Base-by-base conservation (phyloP, 345 rosid species). In the Reutealis trisperma region DNA sequence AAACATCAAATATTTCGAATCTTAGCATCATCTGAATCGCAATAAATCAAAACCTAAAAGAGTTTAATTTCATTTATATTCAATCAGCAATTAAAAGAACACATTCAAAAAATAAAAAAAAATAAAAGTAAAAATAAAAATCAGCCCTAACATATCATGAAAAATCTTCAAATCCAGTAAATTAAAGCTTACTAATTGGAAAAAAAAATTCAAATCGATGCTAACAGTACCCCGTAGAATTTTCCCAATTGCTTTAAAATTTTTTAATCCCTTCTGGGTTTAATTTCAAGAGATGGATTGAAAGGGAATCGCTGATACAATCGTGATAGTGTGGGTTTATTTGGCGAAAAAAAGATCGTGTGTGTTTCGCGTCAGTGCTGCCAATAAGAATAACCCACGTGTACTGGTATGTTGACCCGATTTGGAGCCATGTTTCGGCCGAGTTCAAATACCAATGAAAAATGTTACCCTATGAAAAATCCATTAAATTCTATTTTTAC, bases 301-400 rank as follows among this genome's bases (percentile, higher is more conserved):
- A 11, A 41, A 3, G 19, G 10, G 25, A 11, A 13, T 3, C 12
- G 1, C 9, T 14, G 41, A 49, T 51, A 19, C 5, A 45, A 10
- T 19, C 73, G 22, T 22, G 3, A 10, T 9, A 0, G 6, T 12
- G 60, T 8, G 41, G 1, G 5, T 13, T n/a, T 25, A 47, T 18
- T n/a, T n/a, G n/a, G n/a, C n/a, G n/a, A n/a, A n/a, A n/a, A n/a
- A n/a, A n/a, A n/a, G n/a, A n/a, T n/a, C n/a, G n/a, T n/a, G 4
- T 18, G 19, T 14, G 41, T 16, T 68, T 14, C 41, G 60, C 45
- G 73, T 70, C 61, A 70, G 41, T 5, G 1, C 25, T 3, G 7
- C 73, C 73, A 70, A 51, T 52, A 49, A 5, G 15, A 54, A 30
- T 16, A 9, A 16, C 9, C 73, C 73, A 70, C 73, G 73, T 70